phyloP scores from a whole-genome alignment of 2,329 filamentous ascomycete species.

The Venturia oleaginea region DNA sequence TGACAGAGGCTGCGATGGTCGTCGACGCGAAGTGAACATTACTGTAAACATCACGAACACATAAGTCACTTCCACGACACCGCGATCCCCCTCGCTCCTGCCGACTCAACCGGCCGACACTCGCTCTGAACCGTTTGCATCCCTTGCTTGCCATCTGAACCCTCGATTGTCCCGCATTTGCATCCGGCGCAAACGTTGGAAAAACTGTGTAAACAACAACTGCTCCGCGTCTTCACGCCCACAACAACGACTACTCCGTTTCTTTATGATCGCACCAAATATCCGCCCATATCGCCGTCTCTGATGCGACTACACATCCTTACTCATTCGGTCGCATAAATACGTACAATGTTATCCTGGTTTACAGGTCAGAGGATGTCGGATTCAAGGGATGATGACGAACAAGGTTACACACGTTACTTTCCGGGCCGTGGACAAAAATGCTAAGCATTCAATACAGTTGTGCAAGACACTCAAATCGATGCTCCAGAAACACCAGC shows the following conservation, averaged over 20 bases:
- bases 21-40: neutral
- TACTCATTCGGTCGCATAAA: conserved; percentile 3
- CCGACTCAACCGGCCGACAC: neutral
- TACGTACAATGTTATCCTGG: conserved; percentile 24
- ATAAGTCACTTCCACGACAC: neutral
- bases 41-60: neutral
- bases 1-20: neutral
- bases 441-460: neutral
- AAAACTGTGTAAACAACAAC: neutral
- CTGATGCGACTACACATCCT: neutral
- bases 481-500: conserved; percentile 57
- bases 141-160: neutral
- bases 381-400: conserved; percentile 11
- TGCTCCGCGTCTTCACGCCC: neutral
- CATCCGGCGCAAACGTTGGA: neutral
- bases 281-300: neutral
- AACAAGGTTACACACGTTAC: neutral
- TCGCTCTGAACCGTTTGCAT: neutral
- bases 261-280: neutral
- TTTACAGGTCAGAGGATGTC: conserved; percentile 23
- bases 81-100: neutral
- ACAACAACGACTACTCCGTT: neutral
- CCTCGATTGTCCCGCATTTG: neutral
- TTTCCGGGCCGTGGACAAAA: neutral
- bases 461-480: conserved; percentile 18